Evolutionary conservation across 768 basidiomycete genomes (phyloP).

Genomic region (Boletus subparvulus): DNA sequence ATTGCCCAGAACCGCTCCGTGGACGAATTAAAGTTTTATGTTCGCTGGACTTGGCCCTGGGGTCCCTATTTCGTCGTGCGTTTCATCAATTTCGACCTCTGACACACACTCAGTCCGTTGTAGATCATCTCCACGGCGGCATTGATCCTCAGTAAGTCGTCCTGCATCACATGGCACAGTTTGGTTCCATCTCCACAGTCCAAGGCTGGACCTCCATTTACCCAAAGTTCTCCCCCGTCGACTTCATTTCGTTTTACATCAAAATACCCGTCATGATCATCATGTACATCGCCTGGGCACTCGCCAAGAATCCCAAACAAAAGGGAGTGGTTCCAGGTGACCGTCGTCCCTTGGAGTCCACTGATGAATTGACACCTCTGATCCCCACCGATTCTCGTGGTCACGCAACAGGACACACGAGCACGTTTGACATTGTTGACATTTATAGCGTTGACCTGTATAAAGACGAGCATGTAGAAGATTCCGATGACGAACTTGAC

Average conservation of each 20-base stretch:
- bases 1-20: constrained; percentile 63
- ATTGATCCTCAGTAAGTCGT: constrained; percentile 62
- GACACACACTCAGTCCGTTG: background rate
- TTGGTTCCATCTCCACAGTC: constrained; percentile 41
- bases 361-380: constrained; percentile 16
- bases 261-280: constrained; percentile 71
- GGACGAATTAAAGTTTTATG: constrained; percentile 72
- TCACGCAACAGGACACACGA: constrained; percentile 2
- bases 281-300: constrained; percentile 63
- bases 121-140: constrained; percentile 52
- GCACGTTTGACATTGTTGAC: constrained; percentile 58
- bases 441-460: constrained; percentile 57
- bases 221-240: constrained; percentile 59
- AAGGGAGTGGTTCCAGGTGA: constrained; percentile 1
- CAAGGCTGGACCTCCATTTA: constrained; percentile 87
- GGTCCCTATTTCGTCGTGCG: constrained; percentile 78
- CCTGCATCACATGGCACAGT: background rate
- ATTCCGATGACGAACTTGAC: constrained; percentile 41
- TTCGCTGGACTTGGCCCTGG: constrained; percentile 81
- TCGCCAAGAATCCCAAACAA: constrained; percentile 32
- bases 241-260: constrained; percentile 79
- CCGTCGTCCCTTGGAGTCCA: background rate
- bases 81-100: background rate
- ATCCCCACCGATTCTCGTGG: constrained; percentile 12
- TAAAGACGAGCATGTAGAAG: constrained; percentile 56